These are phyloP conservation scores for Agrocybe chaxingu DNA, from an alignment of 768 basidiomycete species.

Conservation along the genomic window DNA sequence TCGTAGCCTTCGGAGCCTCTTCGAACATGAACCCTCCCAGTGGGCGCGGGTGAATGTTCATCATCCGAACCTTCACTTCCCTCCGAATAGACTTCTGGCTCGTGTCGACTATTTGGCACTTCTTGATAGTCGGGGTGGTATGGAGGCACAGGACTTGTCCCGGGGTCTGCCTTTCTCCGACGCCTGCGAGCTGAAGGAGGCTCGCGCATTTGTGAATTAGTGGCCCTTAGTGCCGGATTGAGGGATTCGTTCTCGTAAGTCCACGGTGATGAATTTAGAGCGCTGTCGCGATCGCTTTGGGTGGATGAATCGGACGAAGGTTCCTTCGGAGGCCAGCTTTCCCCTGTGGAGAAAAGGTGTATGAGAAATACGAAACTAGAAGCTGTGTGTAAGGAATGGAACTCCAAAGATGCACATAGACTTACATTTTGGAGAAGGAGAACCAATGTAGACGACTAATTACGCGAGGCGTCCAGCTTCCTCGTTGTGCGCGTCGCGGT, in stretches of 20 bases:
- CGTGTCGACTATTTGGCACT: constrained; percentile 21
- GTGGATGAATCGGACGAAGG: constrained; percentile 36
- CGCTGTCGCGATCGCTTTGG: constrained; percentile 34
- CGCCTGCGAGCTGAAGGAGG: constrained; percentile 11
- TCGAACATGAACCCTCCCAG: constrained; percentile 37
- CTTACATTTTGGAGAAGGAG: background rate
- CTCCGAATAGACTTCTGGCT: constrained; percentile 26
- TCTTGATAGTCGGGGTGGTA: constrained; percentile 72
- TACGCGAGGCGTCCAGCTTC: constrained; percentile 18
- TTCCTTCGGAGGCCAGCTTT: constrained; percentile 75
- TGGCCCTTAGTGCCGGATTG: constrained; percentile 74
- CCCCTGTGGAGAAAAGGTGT: constrained; percentile 19
- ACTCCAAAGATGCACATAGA: background rate
- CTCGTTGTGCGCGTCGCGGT: constrained; percentile 6
- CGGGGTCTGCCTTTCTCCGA: constrained; percentile 22
- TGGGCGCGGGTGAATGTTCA: constrained; percentile 6
- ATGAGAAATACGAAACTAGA: constrained; percentile 3
- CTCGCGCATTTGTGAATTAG: constrained; percentile 40
- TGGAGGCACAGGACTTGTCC: constrained; percentile 57
- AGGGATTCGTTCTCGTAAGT: constrained; percentile 76
- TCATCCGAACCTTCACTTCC: constrained; percentile 24
- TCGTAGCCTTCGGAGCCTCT: constrained; percentile 85
- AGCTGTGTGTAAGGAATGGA: background rate
- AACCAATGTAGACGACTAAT: constrained; percentile 11
- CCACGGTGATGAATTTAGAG: constrained; percentile 70